phyloP scores from a whole-genome alignment of 331 rosid genomes.

The Quercus phellos region DNA sequence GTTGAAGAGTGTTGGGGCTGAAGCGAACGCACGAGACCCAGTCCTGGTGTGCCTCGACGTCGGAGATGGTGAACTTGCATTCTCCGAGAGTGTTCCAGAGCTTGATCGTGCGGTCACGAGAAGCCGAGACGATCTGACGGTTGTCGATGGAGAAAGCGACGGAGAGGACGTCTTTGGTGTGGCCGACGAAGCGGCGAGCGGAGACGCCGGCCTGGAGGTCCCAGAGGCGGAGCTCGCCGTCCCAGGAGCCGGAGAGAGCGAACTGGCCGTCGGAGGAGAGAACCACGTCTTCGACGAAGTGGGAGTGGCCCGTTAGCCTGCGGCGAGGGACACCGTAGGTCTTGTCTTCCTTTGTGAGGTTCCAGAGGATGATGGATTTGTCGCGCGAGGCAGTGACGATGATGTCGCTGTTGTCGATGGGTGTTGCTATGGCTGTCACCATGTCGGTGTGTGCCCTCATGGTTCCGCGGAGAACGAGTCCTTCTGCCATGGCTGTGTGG shows the following conservation, averaged over 20 bases:
- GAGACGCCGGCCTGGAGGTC: conserved; percentile 72
- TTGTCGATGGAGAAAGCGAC: conserved; percentile 93
- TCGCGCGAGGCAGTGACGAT: conserved; percentile 87
- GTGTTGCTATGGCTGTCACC: conserved; percentile 90
- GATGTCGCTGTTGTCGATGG: conserved; percentile 84
- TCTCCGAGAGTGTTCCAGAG: conserved; percentile 97
- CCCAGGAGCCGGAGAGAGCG: conserved; percentile 98
- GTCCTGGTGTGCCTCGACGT: conserved; percentile 65
- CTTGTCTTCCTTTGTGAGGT: conserved; percentile 83
- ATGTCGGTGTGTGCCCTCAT: conserved; percentile 90
- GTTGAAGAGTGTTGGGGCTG: conserved; percentile 66
- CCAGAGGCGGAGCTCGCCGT: conserved; percentile 98
- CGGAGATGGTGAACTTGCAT: conserved; percentile 90
- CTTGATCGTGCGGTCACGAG: conserved; percentile 96
- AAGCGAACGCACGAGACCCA: conserved; percentile 94
- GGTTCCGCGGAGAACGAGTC: conserved; percentile 78
- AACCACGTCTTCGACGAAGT: conserved; percentile 87
- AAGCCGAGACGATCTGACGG: conserved; percentile 96
- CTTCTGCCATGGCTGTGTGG: conserved; percentile 57
- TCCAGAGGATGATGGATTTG: conserved; percentile 86
- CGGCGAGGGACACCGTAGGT: conserved; percentile 93
- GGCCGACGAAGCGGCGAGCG: conserved; percentile 91
- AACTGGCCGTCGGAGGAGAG: conserved; percentile 97
- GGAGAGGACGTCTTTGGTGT: conserved; percentile 89
- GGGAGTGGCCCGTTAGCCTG: conserved; percentile 84